phyloP scores from a whole-genome alignment of 805 yeast species.

The Yarrowia divulgata region DNA sequence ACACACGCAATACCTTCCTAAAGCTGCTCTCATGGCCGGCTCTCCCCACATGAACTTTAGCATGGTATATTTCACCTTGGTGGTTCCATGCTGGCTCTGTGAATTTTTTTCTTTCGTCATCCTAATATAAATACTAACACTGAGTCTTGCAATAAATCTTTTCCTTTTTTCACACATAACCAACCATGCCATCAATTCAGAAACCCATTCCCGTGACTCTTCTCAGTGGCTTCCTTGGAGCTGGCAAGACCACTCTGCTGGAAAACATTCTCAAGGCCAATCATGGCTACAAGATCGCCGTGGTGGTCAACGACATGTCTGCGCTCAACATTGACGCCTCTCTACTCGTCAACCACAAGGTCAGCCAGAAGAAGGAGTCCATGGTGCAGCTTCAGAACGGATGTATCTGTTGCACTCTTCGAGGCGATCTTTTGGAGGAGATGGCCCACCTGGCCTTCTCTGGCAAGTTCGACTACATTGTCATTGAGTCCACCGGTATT shows the following conservation, averaged over 20 bases:
- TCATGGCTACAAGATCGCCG: constrained; percentile 56
- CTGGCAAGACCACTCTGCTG: constrained; percentile 58
- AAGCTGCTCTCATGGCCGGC: background rate
- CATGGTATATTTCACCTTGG: constrained; percentile 15
- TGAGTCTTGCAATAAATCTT: background rate
- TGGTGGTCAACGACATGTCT: constrained; percentile 58
- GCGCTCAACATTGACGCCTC: constrained; percentile 56
- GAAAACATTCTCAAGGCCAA: constrained; percentile 54
- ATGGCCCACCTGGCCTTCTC: constrained; percentile 51
- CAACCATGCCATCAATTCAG: constrained; percentile 19
- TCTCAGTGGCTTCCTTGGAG: constrained; percentile 58
- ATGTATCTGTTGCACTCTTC: constrained; percentile 58
- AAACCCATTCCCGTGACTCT: constrained; percentile 56
- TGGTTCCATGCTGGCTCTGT: background rate
- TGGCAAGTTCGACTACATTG: constrained; percentile 54
- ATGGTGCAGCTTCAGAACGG: constrained; percentile 58
- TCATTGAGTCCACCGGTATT: constrained; percentile 58
- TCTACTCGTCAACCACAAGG: constrained; percentile 53
- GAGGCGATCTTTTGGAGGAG: constrained; percentile 58
- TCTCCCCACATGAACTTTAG: constrained; percentile 13
- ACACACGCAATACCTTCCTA: background rate
- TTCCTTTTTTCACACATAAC: background rate
- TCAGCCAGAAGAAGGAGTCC: constrained; percentile 55
- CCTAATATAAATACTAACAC: constrained; percentile 15
- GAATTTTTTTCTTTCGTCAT: constrained; percentile 1